Percentiles rank a stretch among this genome's conserved stretches.
Conservation (phyloP, 1,284 basidiomycete genomes). For the Sanghuangporus sanghuang region DNA sequence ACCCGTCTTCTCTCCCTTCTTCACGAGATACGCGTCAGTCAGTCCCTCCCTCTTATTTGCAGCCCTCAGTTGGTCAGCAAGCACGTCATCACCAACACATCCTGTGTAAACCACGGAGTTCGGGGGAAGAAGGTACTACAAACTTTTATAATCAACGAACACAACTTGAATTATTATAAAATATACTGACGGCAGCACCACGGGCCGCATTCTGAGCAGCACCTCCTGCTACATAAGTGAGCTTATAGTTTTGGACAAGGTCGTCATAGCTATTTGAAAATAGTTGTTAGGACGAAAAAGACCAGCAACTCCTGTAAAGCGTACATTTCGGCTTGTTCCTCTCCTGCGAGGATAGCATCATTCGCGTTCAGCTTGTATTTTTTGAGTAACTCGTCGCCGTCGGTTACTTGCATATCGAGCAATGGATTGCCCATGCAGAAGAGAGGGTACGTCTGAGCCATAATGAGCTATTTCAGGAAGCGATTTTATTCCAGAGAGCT, state of each 20-base stretch:
- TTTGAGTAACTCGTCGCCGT: constrained; percentile 80
- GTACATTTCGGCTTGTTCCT: constrained; percentile 83
- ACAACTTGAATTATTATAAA: not conserved
- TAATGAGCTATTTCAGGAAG: not conserved
- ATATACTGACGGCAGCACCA: constrained; percentile 80
- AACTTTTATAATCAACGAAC: not conserved
- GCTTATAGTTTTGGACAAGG: constrained; percentile 70
- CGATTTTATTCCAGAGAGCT: not conserved
- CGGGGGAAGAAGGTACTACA: constrained; percentile 84
- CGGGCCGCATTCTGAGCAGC: constrained; percentile 96
- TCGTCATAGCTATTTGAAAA: constrained; percentile 73
- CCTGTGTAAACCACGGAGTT: constrained; percentile 94
- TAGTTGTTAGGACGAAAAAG: not conserved
- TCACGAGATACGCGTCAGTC: constrained; percentile 85
- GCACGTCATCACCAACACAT: constrained; percentile 88
- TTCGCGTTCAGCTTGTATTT: constrained; percentile 95
- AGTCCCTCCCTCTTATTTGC: constrained; percentile 95
- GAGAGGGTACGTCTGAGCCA: constrained; percentile 40
- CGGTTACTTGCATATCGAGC: constrained; percentile 83
- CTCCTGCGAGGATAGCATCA: constrained; percentile 93
- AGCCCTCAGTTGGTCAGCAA: constrained; percentile 85
- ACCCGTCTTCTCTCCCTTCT: constrained; percentile 85
- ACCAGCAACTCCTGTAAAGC: constrained; percentile 22
- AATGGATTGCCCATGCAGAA: constrained; percentile 89
- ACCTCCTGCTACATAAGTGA: constrained; percentile 94